A percentile compares a stretch with the other conserved stretches of the same genome.
These are phyloP conservation scores for Geosmithia flava DNA, from an alignment of 2,329 filamentous ascomycete species.

Conservation along the genomic window DNA sequence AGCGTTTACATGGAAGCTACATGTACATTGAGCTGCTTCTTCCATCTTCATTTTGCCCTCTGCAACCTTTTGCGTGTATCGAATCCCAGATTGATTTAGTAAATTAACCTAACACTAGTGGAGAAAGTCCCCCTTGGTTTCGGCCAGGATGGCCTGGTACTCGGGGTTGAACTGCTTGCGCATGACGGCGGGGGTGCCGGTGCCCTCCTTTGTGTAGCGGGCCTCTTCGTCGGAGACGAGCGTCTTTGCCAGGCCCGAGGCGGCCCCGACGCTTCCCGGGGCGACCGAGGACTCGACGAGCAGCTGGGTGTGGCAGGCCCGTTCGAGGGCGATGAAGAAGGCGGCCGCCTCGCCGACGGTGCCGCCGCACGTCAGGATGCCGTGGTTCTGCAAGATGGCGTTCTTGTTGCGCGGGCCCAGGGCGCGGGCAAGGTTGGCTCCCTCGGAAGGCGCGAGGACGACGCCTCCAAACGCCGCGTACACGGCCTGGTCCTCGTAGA, in stretches of 20 bases:
- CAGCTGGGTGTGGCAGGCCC: slow-evolving; percentile 38
- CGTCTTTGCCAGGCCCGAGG: slow-evolving; percentile 16
- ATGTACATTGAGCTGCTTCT: no score
- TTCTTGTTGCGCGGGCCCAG: slow-evolving; percentile 46
- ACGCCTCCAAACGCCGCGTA: slow-evolving; percentile 43
- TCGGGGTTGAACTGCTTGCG: slow-evolving; percentile 21
- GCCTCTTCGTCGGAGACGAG: slow-evolving; percentile 29
- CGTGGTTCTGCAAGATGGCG: slow-evolving; percentile 58
- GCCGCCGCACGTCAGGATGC: slow-evolving; percentile 52
- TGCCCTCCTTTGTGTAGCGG: slow-evolving; percentile 15
- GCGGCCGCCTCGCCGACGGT: slow-evolving; percentile 66
- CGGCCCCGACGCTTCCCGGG: slow-evolving; percentile 6
- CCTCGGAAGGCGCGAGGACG: slow-evolving; percentile 49
- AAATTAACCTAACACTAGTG: slow-evolving; percentile 2
- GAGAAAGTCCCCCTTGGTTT: slow-evolving; percentile 16
- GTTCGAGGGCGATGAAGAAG: slow-evolving; percentile 54
- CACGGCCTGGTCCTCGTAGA: slow-evolving; percentile 53
- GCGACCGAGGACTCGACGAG: slow-evolving; percentile 10
- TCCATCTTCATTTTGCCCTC: no score
- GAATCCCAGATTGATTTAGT: not conserved
- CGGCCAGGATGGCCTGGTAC: slow-evolving; percentile 15
- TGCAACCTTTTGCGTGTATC: no score
- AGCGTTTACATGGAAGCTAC: not conserved
- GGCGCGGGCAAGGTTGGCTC: slow-evolving; percentile 46
- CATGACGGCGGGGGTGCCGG: slow-evolving; percentile 14